A percentile compares a stretch with the other conserved stretches of the same genome.
These are phyloP conservation scores for Alternaria sp. DNA, from an alignment of 2,329 filamentous ascomycete genomes.

Conservation along the genomic window DNA sequence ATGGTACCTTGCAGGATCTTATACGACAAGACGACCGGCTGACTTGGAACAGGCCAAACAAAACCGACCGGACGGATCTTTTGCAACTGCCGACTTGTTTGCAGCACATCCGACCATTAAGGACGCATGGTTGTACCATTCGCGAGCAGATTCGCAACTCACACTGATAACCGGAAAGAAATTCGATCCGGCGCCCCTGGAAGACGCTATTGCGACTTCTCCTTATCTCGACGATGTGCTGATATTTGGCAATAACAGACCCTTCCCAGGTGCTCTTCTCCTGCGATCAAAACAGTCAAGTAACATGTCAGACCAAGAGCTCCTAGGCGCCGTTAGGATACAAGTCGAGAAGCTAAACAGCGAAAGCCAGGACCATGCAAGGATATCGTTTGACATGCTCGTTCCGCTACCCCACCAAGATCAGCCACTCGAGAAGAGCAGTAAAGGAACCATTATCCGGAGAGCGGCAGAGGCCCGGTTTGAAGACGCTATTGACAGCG, in stretches of 20 bases:
- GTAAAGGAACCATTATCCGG: conserved; percentile 66
- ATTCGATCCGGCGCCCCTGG: conserved; percentile 68
- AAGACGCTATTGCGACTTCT: conserved; percentile 60
- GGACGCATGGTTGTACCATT: conserved; percentile 68
- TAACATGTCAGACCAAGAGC: conserved; percentile 40
- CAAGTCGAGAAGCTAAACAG: conserved; percentile 57
- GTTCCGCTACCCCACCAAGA: conserved; percentile 50
- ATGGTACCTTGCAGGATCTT: conserved; percentile 34
- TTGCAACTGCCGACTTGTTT: conserved; percentile 69
- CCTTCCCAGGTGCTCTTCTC: conserved; percentile 64
- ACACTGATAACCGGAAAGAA: conserved; percentile 71
- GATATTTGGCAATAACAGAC: conserved; percentile 65
- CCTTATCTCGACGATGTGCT: conserved; percentile 60
- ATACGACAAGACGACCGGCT: background rate
- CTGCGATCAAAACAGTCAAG: conserved; percentile 51
- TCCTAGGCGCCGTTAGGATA: conserved; percentile 54
- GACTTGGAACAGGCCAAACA: conserved; percentile 52
- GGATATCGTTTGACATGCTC: conserved; percentile 59
- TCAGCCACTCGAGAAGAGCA: conserved; percentile 62
- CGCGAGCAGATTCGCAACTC: conserved; percentile 66
- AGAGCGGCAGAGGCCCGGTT: conserved; percentile 60
- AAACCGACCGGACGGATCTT: conserved; percentile 66
- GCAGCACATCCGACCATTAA: conserved; percentile 58
- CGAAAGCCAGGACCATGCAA: conserved; percentile 58
- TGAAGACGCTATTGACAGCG: conserved; percentile 52